These are phyloP conservation scores for Yarrowia sp. DNA, from an alignment of 805 yeast genomes.

Conservation along the genomic window DNA sequence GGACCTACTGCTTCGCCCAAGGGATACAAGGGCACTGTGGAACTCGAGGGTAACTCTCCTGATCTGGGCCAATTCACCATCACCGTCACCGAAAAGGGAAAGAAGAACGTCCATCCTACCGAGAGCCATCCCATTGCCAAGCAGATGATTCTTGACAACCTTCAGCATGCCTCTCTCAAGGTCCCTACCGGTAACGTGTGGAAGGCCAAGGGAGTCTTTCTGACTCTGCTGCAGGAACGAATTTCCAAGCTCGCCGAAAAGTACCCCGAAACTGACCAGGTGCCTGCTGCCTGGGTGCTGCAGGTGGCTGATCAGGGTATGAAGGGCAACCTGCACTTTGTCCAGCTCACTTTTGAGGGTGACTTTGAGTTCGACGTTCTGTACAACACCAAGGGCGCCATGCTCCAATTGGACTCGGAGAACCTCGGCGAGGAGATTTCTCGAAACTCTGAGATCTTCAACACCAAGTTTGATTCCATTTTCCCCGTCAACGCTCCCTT, in stretches of 20 bases:
- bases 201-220: constrained; percentile 79
- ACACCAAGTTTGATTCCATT: constrained; percentile 58
- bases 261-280: constrained; percentile 47
- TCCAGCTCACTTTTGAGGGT: constrained; percentile 80
- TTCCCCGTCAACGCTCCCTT: constrained; percentile 66
- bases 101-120: constrained; percentile 55
- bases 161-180: constrained; percentile 71
- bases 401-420: constrained; percentile 41
- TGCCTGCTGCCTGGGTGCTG: constrained; percentile 56
- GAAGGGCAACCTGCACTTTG: constrained; percentile 77
- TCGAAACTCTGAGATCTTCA: constrained; percentile 53
- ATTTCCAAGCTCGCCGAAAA: constrained; percentile 56
- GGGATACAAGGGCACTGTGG: constrained; percentile 47
- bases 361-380: constrained; percentile 75
- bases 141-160: constrained; percentile 49
- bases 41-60: constrained; percentile 60
- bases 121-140: constrained; percentile 49
- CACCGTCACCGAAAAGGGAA: constrained; percentile 63
- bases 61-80: constrained; percentile 74
- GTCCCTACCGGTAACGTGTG: constrained; percentile 78
- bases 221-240: constrained; percentile 73
- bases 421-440: constrained; percentile 48
- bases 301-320: constrained; percentile 66
- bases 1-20: constrained; percentile 43
- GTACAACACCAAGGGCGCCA: constrained; percentile 59